Base-by-base conservation (phyloP, 306 rosid species). In the Purshia tridentata region DNA sequence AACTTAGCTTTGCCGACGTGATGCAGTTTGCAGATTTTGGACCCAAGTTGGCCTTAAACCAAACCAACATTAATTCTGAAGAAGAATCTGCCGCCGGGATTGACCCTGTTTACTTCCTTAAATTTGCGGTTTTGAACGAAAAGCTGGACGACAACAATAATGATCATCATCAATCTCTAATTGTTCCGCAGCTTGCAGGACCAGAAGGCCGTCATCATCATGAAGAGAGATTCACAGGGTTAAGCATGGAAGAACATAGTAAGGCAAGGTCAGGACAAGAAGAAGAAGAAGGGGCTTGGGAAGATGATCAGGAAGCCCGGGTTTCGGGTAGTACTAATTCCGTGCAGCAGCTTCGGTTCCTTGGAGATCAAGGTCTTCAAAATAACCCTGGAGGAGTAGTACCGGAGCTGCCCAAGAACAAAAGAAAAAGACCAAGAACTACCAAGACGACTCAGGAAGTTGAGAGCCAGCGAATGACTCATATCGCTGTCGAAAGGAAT, bases 21-120 rank as follows among this genome's bases (percentile, higher is more conserved):
- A 90, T 93, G 98, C 96, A 93, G 84, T 93, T 93, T 48, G 93
- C 98, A 6, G 98, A 92, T 82, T 92, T 92, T 15, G 98, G 98
- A 16, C 96, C 96, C 20, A 92, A 92, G 59, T 46, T 92, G 52
- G 91, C 86, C 44, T 75, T 92, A 19, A 88, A 88, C 73, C 97
- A 90, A 70, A 58, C 76, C 75, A 87, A 80, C 64, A 74, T 52
- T 15, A 29, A 29, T 29, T 69, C 81, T 7, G 86, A 74, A 13
- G 91, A 83, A 29, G 84, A 79, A 11, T 61, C 88, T 0, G 10
- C 88, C 0, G 16, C 73, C 3, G 94, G 80, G 13, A 81, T 90
- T 4, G 98, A 93, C 68, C 93, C 97, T 7, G 89, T 87, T n/a
- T 93, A 84, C 73, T 93, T 93, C 76, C 89, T 90, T 59, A 93